Evolutionary conservation across 2,329 filamentous ascomycete genomes (phyloP).

Genomic region (Acarospora socialis): DNA sequence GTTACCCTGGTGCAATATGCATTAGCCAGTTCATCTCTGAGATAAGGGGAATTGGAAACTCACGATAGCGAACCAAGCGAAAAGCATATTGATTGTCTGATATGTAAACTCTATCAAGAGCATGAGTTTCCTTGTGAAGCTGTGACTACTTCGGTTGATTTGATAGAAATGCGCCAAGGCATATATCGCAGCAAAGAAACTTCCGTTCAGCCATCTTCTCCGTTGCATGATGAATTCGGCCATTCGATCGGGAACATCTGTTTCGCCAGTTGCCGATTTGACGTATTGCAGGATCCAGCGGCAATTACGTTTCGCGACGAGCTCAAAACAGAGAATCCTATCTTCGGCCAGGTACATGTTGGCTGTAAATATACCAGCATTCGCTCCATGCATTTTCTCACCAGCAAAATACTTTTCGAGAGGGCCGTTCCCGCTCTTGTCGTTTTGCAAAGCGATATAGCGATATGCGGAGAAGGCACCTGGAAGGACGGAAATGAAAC

Average conservation of each 20-base stretch:
- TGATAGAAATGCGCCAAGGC: conserved; percentile 90
- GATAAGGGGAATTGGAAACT: conserved; percentile 15
- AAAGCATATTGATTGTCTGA: conserved; percentile 90
- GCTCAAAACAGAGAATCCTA: conserved; percentile 48
- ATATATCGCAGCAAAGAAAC: conserved; percentile 95
- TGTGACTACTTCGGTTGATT: conserved; percentile 88
- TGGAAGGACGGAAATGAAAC: conserved; percentile 91
- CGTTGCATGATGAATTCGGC: conserved; percentile 91
- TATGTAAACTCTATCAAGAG: conserved; percentile 89
- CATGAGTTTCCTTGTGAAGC: conserved; percentile 70
- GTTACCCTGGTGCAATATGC: conserved; percentile 49
- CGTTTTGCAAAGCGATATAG: conserved; percentile 87
- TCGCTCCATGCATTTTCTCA: conserved; percentile 86
- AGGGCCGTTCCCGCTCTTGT: conserved; percentile 84
- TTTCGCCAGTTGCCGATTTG: conserved; percentile 93
- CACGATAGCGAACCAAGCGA: conserved; percentile 92
- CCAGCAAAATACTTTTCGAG: conserved; percentile 94
- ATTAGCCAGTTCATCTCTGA: conserved; percentile 7
- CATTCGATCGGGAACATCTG: conserved; percentile 87
- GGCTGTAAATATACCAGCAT: conserved; percentile 91
- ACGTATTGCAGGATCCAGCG: conserved; percentile 97
- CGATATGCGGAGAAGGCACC: conserved; percentile 98
- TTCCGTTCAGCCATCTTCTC: conserved; percentile 93
- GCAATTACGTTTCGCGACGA: conserved; percentile 93
- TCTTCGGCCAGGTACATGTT: conserved; percentile 49